Conservation (phyloP, 176 grass and related monocot genomes). For the Oryza glaberrima region DNA sequence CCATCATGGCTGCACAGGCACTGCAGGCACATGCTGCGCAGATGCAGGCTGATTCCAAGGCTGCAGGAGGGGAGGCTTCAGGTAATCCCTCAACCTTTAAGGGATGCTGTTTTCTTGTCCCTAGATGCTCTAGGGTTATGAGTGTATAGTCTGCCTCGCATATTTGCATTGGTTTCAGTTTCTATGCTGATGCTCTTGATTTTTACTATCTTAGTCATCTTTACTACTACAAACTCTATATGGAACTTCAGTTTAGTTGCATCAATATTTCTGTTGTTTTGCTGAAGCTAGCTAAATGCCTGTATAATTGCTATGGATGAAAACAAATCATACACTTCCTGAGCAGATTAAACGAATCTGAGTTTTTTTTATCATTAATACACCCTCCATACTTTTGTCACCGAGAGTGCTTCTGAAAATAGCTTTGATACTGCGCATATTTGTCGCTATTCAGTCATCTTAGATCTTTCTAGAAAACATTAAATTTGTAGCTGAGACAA, state of each 20-base stretch:
- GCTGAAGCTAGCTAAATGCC: background rate
- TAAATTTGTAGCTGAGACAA: background rate
- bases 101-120: background rate
- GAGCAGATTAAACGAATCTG: background rate
- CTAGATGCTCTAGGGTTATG: background rate
- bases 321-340: background rate
- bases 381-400: too few species aligned
- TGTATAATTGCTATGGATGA: background rate
- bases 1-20: slow-evolving; percentile 89
- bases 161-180: background rate
- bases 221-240: background rate
- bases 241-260: background rate
- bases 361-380: background rate
- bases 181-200: background rate
- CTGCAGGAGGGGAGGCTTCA: slow-evolving; percentile 45
- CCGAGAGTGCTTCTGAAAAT: background rate
- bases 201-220: background rate
- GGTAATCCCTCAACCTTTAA: slow-evolving; percentile 27
- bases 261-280: background rate
- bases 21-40: slow-evolving; percentile 87
- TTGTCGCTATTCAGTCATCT: background rate
- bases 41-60: slow-evolving; percentile 62
- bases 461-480: background rate
- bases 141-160: background rate
- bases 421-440: background rate